These are phyloP conservation scores for Colletotrichum nymphaeae DNA, from an alignment of 2,329 filamentous ascomycete species.

Conservation along the genomic window DNA sequence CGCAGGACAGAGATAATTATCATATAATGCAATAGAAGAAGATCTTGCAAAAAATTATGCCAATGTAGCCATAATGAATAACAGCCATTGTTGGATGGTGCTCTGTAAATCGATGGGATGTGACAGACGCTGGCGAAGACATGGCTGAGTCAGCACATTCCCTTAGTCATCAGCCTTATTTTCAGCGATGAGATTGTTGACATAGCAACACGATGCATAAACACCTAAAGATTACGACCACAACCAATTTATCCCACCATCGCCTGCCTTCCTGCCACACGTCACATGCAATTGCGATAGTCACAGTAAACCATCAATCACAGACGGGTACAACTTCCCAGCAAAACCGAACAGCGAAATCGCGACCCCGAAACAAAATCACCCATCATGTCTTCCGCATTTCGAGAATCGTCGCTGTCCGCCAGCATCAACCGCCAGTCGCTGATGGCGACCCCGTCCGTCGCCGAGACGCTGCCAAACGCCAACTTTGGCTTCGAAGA, in stretches of 20 bases:
- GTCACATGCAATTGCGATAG: constrained; percentile 10
- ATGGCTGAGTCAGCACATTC: background rate
- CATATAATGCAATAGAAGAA: too few relatives aligned
- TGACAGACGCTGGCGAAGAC: too few relatives aligned
- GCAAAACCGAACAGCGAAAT: background rate
- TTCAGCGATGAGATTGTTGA: constrained; percentile 25
- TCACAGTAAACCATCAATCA: background rate
- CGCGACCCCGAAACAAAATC: background rate
- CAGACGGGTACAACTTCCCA: background rate
- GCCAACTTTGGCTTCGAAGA: constrained; percentile 98
- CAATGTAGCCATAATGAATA: too few relatives aligned
- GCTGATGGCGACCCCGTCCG: constrained; percentile 69
- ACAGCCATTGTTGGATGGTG: too few relatives aligned
- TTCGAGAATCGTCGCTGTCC: constrained; percentile 74
- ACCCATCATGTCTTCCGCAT: constrained; percentile 65
- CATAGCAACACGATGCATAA: constrained; percentile 34
- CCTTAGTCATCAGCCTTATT: constrained; percentile 13
- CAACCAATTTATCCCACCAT: constrained; percentile 3
- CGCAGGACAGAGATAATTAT: too few relatives aligned
- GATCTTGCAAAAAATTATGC: too few relatives aligned
- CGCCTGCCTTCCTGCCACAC: background rate
- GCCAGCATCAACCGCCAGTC: constrained; percentile 70
- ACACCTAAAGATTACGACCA: constrained; percentile 20
- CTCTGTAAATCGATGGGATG: too few relatives aligned
- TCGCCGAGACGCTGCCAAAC: constrained; percentile 83